These are phyloP conservation scores for Byssochlamys sp. DNA, from an alignment of 2,329 filamentous ascomycete species.

Conservation along the genomic window DNA sequence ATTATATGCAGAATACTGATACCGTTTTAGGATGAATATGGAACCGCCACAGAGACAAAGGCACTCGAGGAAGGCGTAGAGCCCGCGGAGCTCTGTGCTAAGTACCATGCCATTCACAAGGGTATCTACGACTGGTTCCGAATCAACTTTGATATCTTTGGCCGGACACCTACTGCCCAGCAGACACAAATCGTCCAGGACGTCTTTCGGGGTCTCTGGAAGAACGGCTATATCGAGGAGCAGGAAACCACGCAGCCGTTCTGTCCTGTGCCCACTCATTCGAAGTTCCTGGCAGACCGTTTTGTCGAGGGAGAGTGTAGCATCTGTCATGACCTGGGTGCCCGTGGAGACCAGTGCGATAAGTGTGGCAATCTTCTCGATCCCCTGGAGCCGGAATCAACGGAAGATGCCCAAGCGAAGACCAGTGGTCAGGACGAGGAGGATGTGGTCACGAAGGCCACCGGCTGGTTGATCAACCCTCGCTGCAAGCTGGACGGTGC, in stretches of 20 bases:
- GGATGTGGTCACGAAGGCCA: constrained; percentile 9
- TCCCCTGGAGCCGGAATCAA: constrained; percentile 47
- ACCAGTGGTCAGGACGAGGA: neutral
- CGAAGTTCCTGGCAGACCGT: constrained; percentile 68
- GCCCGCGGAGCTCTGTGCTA: constrained; percentile 75
- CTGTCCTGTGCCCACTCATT: constrained; percentile 53
- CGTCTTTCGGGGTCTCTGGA: constrained; percentile 76
- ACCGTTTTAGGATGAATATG: constrained; percentile 65
- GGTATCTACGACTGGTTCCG: constrained; percentile 94
- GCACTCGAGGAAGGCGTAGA: constrained; percentile 78
- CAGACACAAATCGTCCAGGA: constrained; percentile 90
- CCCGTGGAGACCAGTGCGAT: constrained; percentile 65
- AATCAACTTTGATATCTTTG: constrained; percentile 89
- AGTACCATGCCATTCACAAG: constrained; percentile 83
- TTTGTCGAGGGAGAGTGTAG: constrained; percentile 44
- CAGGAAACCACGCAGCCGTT: constrained; percentile 80
- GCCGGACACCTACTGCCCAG: constrained; percentile 75
- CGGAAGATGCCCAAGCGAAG: constrained; percentile 1
- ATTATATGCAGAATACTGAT: constrained; percentile 54
- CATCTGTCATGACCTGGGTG: constrained; percentile 53
- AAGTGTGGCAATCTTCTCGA: constrained; percentile 64
- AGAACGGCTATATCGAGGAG: constrained; percentile 83
- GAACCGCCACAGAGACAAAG: constrained; percentile 91
- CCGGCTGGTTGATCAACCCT: constrained; percentile 57
- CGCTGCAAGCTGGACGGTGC: constrained; percentile 84